Evolutionary conservation across 495 filamentous ascomycete species (phyloP).

Genomic region (Penicillium daleae): DNA sequence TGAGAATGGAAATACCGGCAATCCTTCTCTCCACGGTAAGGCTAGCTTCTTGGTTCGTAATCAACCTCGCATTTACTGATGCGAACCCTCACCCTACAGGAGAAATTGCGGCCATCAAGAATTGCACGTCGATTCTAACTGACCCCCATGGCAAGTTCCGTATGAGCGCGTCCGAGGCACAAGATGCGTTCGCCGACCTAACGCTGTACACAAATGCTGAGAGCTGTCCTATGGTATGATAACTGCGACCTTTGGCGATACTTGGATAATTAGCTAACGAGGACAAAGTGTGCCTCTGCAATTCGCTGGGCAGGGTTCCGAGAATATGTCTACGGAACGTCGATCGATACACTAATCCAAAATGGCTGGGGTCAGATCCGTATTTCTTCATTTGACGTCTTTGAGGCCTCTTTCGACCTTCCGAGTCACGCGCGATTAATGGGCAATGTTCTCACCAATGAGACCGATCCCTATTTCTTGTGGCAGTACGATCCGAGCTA

Average conservation of each 20-base stretch:
- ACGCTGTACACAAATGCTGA: conserved; percentile 49
- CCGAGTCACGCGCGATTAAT: conserved; percentile 40
- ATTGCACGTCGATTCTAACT: conserved; percentile 53
- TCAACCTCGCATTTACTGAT: background rate
- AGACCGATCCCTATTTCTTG: conserved; percentile 55
- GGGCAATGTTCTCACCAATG: conserved; percentile 47
- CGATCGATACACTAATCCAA: conserved; percentile 39
- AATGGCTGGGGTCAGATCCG: conserved; percentile 46
- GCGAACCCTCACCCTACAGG: conserved; percentile 28
- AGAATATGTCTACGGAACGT: conserved; percentile 58
- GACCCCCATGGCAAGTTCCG: conserved; percentile 47
- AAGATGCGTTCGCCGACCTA: conserved; percentile 49
- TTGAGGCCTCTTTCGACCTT: conserved; percentile 45
- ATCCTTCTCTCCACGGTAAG: conserved; percentile 54
- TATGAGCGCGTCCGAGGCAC: conserved; percentile 39
- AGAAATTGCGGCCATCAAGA: conserved; percentile 57
- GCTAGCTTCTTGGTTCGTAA: background rate
- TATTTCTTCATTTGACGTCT: conserved; percentile 40
- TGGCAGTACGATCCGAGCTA: conserved; percentile 53
- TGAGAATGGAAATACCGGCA: conserved; percentile 39
- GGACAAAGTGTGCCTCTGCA: conserved; percentile 52
- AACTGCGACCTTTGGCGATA: no score
- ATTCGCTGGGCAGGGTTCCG: conserved; percentile 58
- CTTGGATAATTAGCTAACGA: conserved; percentile 39
- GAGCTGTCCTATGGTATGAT: no score